A percentile compares a stretch with the other conserved stretches of the same genome.
These are phyloP conservation scores for Chaetothyriales sp. DNA, from an alignment of 2,329 filamentous ascomycete species.

Conservation along the genomic window DNA sequence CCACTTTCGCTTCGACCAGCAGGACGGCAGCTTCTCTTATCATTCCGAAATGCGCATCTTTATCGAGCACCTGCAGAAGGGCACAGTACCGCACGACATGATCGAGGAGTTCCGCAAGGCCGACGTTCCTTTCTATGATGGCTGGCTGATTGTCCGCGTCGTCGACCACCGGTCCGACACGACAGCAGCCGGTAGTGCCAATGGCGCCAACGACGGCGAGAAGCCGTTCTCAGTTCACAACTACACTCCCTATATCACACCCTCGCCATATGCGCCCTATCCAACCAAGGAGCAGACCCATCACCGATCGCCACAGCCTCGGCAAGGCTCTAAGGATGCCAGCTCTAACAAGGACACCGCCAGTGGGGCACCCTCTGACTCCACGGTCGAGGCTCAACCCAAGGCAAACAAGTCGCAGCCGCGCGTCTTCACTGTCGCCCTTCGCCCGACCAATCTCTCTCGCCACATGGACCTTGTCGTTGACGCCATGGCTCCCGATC, in stretches of 20 bases:
- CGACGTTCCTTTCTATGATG: slow-evolving; percentile 76
- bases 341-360: slow-evolving; percentile 2
- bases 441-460: slow-evolving; percentile 68
- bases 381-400: slow-evolving; percentile 7
- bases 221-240: slow-evolving; percentile 79
- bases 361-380: slow-evolving; percentile 4
- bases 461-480: slow-evolving; percentile 61
- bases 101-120: slow-evolving; percentile 58
- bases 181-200: slow-evolving; percentile 42
- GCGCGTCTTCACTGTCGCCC: slow-evolving; percentile 59
- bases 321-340: slow-evolving; percentile 11
- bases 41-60: slow-evolving; percentile 77
- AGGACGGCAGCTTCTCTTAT: slow-evolving; percentile 84
- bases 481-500: slow-evolving; percentile 56
- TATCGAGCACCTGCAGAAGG: slow-evolving; percentile 58
- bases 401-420: slow-evolving; percentile 28
- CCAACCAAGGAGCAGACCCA: slow-evolving; percentile 37
- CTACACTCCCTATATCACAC: slow-evolving; percentile 76
- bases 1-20: slow-evolving; percentile 84
- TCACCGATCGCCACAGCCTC: slow-evolving; percentile 13
- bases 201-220: slow-evolving; percentile 43
- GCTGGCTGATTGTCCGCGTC: slow-evolving; percentile 85
- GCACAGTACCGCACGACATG: slow-evolving; percentile 80
- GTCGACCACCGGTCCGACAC: slow-evolving; percentile 64
- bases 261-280: slow-evolving; percentile 69